Base-by-base conservation (phyloP, 306 rosid species). In the Rosa multiflora region DNA sequence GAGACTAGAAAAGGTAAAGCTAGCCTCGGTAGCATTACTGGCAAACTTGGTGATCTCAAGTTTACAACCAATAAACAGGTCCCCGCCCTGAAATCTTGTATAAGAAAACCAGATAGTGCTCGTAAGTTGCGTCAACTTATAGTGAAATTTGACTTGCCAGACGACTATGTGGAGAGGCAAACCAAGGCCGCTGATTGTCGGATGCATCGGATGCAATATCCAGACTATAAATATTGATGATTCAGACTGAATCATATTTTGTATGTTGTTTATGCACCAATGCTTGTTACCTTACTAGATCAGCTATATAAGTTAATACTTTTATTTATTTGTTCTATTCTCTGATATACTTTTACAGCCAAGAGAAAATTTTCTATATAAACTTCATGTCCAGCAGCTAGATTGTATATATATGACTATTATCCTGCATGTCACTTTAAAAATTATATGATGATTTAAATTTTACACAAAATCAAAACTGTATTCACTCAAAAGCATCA, bases 81-180 rank as follows among this genome's bases (percentile, higher is more conserved):
- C 7, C 6, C 3, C 11, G 23, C 3, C 40, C 46, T 83, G 81
- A 89, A 82, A 86, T 83, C 94, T 11, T 88, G 93, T 85, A 35
- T 88, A 46, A 86, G 86, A 69, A 87, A 73, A 81, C 84, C 87
- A 1, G 83, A 81, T 12, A 85, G 90, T 55, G 53, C 21, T 75
- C 84, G 86, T 15, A 86, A 78, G 67, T 75, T 17, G 37, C 85
- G 80, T 75, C 51, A 59, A 62, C 78, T 82, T 35, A 85, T 51
- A 79, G 93, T 89, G 20, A 68, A 77, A 42, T 88, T 89, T 56
- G 12, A n/a, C 47, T 14, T 88, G 68, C 70, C 85, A 17, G 26
- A 43, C 11, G n/a, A 51, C 23, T 37, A 72, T 10, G 78, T 69
- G 75, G 49, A 42, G 61, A 48, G 13, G 73, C 23, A 66, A 47